Conservation (phyloP, 148 eudicot species). For the Pharnaceum exiguum region DNA sequence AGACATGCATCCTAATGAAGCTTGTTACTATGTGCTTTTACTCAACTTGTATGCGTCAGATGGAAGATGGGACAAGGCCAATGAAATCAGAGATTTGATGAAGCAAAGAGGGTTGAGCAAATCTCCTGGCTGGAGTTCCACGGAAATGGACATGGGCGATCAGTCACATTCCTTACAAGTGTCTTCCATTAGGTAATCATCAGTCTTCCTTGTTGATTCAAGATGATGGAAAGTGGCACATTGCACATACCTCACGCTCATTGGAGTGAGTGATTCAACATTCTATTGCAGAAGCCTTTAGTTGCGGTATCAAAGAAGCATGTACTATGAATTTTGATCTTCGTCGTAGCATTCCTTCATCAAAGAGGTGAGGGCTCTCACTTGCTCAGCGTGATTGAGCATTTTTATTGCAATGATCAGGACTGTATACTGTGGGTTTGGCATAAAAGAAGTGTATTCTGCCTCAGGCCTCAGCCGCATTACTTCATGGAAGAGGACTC, state of each 20-base stretch:
- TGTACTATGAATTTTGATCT: too few species aligned
- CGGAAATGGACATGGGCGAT: slow-evolving; percentile 30
- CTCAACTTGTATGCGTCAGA: slow-evolving; percentile 54
- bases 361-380: too few species aligned
- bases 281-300: too few species aligned
- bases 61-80: slow-evolving; percentile 58
- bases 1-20: slow-evolving; percentile 60
- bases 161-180: slow-evolving; percentile 20
- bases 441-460: too few species aligned
- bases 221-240: neutral
- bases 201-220: neutral
- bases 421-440: too few species aligned
- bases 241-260: neutral
- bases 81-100: slow-evolving; percentile 57
- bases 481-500: too few species aligned
- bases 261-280: too few species aligned
- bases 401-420: too few species aligned
- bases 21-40: slow-evolving; percentile 63
- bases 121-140: slow-evolving; percentile 54
- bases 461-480: too few species aligned
- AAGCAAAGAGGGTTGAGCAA: slow-evolving; percentile 59
- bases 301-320: too few species aligned
- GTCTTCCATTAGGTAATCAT: slow-evolving; percentile 3
- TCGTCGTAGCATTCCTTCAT: too few species aligned
- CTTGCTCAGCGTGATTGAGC: too few species aligned